Evolutionary conservation across 352 stramenopile species (phyloP).

Genomic region (Blastocystis sp.): DNA sequence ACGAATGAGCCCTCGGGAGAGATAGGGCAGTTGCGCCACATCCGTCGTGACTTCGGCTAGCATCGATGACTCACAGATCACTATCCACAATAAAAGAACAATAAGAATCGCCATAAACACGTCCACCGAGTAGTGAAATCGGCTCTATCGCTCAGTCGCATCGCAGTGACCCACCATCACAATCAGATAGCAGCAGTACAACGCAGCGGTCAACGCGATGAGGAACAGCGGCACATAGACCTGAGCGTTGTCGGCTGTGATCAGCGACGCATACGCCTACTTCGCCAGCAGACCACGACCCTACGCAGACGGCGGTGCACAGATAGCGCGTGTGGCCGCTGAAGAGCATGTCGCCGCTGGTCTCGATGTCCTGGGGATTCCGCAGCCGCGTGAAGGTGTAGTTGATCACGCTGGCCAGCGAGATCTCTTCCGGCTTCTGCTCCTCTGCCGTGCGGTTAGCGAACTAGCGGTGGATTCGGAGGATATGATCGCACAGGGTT

Average conservation of each 20-base stretch:
- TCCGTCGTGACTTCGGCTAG: neutral
- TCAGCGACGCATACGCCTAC: neutral
- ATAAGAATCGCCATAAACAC: constrained; percentile 45
- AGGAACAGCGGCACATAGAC: constrained; percentile 5
- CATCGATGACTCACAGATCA: constrained; percentile 17
- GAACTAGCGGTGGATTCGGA: neutral
- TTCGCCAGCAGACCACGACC: neutral
- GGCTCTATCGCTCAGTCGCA: neutral
- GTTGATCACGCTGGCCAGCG: constrained; percentile 3
- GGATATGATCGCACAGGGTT: constrained; percentile 14
- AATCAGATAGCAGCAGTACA: neutral
- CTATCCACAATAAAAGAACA: constrained; percentile 16
- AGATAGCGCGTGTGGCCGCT: constrained; percentile 46
- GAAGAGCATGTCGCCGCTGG: constrained; percentile 26
- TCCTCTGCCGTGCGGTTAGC: neutral
- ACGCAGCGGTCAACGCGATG: neutral
- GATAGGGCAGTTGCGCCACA: neutral
- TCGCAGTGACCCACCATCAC: neutral
- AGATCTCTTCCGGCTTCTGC: neutral
- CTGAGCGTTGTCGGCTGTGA: neutral
- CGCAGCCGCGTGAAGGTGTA: constrained; percentile 35
- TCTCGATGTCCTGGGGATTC: constrained; percentile 13
- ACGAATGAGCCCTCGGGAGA: neutral
- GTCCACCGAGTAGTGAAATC: constrained; percentile 48
- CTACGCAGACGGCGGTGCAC: constrained; percentile 6